A percentile compares a stretch with the other conserved stretches of the same genome.
Conservation (phyloP, 73 alveolate genomes). For the Paraurostyla sp. region DNA sequence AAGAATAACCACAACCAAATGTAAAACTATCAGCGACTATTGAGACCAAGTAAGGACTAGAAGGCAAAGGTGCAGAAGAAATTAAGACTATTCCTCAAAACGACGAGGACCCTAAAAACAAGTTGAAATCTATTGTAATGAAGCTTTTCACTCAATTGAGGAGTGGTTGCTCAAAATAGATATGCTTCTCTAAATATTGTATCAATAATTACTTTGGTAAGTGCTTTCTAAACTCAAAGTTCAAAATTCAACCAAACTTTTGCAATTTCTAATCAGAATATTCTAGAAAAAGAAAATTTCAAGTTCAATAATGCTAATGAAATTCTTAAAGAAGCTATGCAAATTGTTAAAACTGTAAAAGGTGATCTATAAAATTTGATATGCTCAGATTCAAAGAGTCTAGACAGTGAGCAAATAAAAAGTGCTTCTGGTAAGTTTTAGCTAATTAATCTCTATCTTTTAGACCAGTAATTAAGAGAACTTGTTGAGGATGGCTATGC, state of each 20-base stretch:
- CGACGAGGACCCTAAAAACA: not conserved
- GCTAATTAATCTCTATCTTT: not conserved
- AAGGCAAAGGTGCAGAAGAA: not conserved
- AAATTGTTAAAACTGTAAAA: not conserved
- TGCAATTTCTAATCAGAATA: not conserved
- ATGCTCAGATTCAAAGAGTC: constrained; percentile 41
- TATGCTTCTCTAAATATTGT: constrained; percentile 52
- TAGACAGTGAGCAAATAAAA: not conserved
- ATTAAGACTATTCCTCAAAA: not conserved
- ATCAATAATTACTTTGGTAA: constrained; percentile 16
- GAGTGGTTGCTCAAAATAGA: constrained; percentile 58
- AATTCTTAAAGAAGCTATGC: not conserved
- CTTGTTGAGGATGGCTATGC: constrained; percentile 51
- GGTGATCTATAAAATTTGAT: constrained; percentile 2
- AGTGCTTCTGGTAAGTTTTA: not conserved
- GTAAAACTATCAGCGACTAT: too few relatives aligned
- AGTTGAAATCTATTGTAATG: not conserved
- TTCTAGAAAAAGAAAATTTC: constrained; percentile 20
- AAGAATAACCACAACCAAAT: too few relatives aligned
- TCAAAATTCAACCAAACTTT: not conserved
- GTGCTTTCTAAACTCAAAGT: not conserved
- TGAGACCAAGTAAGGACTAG: too few relatives aligned
- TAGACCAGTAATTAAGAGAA: not conserved
- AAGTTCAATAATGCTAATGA: constrained; percentile 24
- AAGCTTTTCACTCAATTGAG: constrained; percentile 17